phyloP scores from a whole-genome alignment of 495 filamentous ascomycete genomes.

The Daldinia bambusicola region DNA sequence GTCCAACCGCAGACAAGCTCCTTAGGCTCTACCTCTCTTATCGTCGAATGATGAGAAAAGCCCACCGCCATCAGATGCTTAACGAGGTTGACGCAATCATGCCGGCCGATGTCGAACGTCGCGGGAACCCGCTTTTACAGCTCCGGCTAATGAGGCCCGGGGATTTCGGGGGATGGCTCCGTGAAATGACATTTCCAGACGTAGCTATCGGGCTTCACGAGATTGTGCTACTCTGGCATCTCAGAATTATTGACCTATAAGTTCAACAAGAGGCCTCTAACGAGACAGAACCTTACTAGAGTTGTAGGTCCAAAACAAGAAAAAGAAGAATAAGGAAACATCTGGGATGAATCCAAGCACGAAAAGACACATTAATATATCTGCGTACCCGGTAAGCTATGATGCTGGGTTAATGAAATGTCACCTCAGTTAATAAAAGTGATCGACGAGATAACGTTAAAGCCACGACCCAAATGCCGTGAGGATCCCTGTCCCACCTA shows the following conservation, averaged over 20 bases:
- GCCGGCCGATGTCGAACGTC: constrained; percentile 35
- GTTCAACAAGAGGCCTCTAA: background rate
- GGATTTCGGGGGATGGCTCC: constrained; percentile 31
- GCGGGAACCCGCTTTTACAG: constrained; percentile 36
- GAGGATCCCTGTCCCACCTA: constrained; percentile 27
- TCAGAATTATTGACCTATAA: background rate
- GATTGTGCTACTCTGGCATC: background rate
- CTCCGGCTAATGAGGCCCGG: constrained; percentile 41
- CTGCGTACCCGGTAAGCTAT: constrained; percentile 34
- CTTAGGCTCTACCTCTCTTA: constrained; percentile 2
- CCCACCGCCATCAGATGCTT: constrained; percentile 15
- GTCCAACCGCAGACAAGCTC: constrained; percentile 22
- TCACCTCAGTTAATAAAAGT: constrained; percentile 34
- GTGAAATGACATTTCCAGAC: constrained; percentile 19
- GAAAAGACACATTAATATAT: constrained; percentile 19
- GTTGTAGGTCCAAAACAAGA: too few relatives aligned
- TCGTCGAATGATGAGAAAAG: constrained; percentile 13
- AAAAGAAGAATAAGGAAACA: background rate
- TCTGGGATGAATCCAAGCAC: constrained; percentile 19
- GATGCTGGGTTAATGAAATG: constrained; percentile 13
- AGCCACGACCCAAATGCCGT: constrained; percentile 16
- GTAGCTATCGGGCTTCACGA: constrained; percentile 14
- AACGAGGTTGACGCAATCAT: constrained; percentile 39
- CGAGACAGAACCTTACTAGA: background rate
- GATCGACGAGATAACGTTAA: constrained; percentile 38